phyloP scores from a whole-genome alignment of 1,139 yeast species.

The Taiozyma sp. region DNA sequence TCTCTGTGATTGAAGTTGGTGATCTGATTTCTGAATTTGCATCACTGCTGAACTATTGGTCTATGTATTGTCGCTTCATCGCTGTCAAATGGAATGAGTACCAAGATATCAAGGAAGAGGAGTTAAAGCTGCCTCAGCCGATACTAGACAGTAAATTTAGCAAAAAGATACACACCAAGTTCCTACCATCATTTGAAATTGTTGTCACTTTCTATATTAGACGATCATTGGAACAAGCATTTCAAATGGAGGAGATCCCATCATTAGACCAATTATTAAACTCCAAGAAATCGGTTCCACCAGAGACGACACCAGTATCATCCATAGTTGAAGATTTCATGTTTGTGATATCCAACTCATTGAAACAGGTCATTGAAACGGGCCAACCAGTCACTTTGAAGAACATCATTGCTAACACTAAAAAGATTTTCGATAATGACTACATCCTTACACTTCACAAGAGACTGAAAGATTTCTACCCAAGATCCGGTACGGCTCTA shows the following conservation, averaged over 20 bases:
- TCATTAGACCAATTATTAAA: conserved; percentile 25
- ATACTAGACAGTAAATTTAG: conserved; percentile 58
- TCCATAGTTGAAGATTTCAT: conserved; percentile 87
- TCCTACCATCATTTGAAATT: conserved; percentile 59
- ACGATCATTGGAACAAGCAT: conserved; percentile 78
- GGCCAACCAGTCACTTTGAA: conserved; percentile 55
- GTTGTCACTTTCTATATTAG: conserved; percentile 66
- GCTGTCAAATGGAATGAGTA: conserved; percentile 59
- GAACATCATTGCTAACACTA: conserved; percentile 41
- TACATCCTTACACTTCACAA: conserved; percentile 43
- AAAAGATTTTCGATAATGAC: conserved; percentile 43
- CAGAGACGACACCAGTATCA: conserved; percentile 52
- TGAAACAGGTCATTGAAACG: conserved; percentile 55
- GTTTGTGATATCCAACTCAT: conserved; percentile 62
- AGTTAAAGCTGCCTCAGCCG: conserved; percentile 44
- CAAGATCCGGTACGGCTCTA: conserved; percentile 39
- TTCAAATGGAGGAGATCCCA: conserved; percentile 76
- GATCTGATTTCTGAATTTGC: conserved; percentile 64
- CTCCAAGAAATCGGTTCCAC: conserved; percentile 9
- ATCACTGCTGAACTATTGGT: conserved; percentile 81
- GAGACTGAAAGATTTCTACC: conserved; percentile 52
- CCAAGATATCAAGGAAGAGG: conserved; percentile 18
- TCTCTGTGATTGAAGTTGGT: conserved; percentile 49
- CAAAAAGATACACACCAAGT: conserved; percentile 48
- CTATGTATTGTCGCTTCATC: conserved; percentile 73